Base-by-base conservation (phyloP, 2,329 filamentous ascomycete species). In the Arthrobotrys iridis region DNA sequence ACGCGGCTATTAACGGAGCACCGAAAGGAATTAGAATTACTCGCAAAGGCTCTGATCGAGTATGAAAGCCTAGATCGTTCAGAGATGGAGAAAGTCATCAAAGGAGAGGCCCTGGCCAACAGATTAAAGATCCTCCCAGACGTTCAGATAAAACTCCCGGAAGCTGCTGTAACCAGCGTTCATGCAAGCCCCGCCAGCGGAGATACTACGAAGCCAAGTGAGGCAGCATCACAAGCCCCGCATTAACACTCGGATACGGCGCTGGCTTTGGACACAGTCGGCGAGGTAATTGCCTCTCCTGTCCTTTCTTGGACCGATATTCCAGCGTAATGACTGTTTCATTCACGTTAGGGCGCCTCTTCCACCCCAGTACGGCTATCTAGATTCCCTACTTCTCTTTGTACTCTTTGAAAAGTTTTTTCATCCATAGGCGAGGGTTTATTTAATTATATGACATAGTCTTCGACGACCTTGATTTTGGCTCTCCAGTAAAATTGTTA, bases 21-120 rank as follows among this genome's bases (percentile, higher is more conserved):
- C 81, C 88, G 93, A 66, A 90, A 91, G 72, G 94, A 97, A 82
- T 87, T 99, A 5, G 94, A 99, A 79, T 85, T 92, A 8, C 85
- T 99, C 7, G 94, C 95, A 26, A 89, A 93, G 80, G 95, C 93
- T 4, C 86, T 99, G 7, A 89, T 99, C 33, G 90, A 97, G 82
- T 98, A 97, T 82, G 95, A 99, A 85, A 97, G 93, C 0, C 84
- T 99, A 59, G 91, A 91, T 82, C 91, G 90, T 82, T 89, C 91
- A 2, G 95, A 99, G 82, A 96, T 98, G 77, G 89, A 93, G 82
- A 92, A 91, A 84, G 92, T 98, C 4, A 89, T 99, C 77, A 88
- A 88, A 60, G 95, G 95, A 35, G 93, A 97, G 83, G 90, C 91
- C 80, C 84, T 99, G 37, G 85, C 89, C 0, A 87, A 87, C 48